Percentiles rank a stretch among this genome's conserved stretches.
These are phyloP conservation scores for Eragrostis tef DNA, from an alignment of 202 grass and related monocot genomes.

Conservation along the genomic window DNA sequence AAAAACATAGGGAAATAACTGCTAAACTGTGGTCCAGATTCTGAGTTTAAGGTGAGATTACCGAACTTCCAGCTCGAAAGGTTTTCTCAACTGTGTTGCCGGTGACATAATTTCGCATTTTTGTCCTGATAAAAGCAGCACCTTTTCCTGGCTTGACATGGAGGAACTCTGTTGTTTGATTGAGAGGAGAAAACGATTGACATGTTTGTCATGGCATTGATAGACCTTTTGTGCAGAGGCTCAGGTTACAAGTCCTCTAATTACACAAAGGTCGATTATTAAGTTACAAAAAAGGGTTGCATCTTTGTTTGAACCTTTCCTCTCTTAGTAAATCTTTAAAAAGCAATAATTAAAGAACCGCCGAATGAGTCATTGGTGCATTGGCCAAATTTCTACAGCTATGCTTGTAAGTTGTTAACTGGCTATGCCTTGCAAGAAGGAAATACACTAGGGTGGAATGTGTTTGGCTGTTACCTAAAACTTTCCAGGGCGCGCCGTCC, in stretches of 20 bases:
- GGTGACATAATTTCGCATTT: constrained; percentile 81
- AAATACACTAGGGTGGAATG: neutral
- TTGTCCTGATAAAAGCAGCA: constrained; percentile 97
- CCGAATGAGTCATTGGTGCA: neutral
- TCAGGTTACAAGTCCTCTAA: neutral
- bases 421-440: neutral
- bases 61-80: constrained; percentile 97
- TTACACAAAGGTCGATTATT: too few relatives aligned
- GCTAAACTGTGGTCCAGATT: neutral
- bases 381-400: neutral
- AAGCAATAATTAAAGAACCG: too few relatives aligned
- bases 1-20: neutral
- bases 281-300: too few relatives aligned
- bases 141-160: constrained; percentile 99
- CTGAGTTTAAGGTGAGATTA: constrained; percentile 55
- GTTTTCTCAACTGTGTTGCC: constrained; percentile 99
- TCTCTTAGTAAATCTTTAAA: too few relatives aligned
- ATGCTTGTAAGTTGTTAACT: neutral
- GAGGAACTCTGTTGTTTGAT: constrained; percentile 76
- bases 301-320: too few relatives aligned
- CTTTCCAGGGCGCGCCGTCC: constrained; percentile 83
- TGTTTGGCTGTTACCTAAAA: constrained; percentile 58
- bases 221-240: neutral
- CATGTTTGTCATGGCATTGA: neutral
- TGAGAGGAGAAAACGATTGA: neutral